Evolutionary conservation across 768 basidiomycete species (phyloP), one percentile per base, ranked within the genome.

Genomic region (Rhodotorula taiwanensis): DNA sequence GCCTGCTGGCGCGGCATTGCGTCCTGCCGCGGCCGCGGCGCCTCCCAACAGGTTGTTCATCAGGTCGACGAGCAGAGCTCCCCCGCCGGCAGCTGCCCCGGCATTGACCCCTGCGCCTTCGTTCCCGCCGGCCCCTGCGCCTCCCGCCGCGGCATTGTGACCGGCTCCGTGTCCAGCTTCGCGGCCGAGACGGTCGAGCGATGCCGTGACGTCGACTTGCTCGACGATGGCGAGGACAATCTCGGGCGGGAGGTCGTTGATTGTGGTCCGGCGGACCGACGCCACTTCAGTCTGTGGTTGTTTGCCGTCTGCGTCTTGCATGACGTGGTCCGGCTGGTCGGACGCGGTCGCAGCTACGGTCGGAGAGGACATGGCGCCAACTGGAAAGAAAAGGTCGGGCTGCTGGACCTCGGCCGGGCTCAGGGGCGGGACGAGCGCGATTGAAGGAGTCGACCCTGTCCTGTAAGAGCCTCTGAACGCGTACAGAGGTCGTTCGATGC

Each of bases 161-260:
- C 45, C 44, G 31, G 16, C 18, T 41, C 23, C 49, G 16, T 30
- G n/a, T 11, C 20, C 34, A 27, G 23, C 18, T 28, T 33, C 21
- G 51, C 23, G 43, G n/a, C 44, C 55, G 8, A 36, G 27, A 14
- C 15, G 42, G 9, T 27, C 33, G 25, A 18, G 18, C 23, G 36
- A 6, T 27, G 31, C 15, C 28, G n/a, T 20, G 23, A 16, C n/a
- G 21, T 59, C 58, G 28, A 67, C 57, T 8, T 45, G 4, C 6
- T 62, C 60, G 21, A 67, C 50, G 49, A 67, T 67, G n/a, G n/a
- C 44, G 43, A 23, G 30, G 36, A 67, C 31, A 42, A 67, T 50
- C 50, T 67, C 66, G 21, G 49, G 54, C 10, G 66, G 66, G 11
- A 67, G 61, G 25, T 50, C 33, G 30, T 47, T 11, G 49, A 67